phyloP scores from a whole-genome alignment of 1,284 basidiomycete genomes.

The Heterobasidion irregulare region DNA sequence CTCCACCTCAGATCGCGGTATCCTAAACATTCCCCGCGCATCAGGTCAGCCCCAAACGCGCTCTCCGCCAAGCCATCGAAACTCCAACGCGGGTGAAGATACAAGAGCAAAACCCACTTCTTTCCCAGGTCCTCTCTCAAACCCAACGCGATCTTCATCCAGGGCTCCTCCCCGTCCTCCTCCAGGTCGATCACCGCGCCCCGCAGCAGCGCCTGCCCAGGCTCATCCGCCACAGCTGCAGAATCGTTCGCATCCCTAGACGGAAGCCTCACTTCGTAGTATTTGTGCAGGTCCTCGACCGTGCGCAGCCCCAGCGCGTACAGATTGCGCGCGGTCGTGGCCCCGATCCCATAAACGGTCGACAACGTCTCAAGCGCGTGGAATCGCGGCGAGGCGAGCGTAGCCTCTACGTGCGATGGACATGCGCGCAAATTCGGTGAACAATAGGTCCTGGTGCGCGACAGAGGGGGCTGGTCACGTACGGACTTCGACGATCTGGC shows the following conservation, averaged over 20 bases:
- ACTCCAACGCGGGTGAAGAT: background rate
- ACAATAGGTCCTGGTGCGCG: background rate
- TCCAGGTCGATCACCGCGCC: background rate
- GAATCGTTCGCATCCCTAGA: background rate
- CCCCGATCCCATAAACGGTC: slow-evolving; percentile 67
- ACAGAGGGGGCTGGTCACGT: slow-evolving; percentile 15
- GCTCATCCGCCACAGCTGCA: background rate
- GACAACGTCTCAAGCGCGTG: slow-evolving; percentile 47
- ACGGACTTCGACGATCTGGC: slow-evolving; percentile 55
- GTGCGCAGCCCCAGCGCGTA: slow-evolving; percentile 54
- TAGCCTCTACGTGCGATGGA: slow-evolving; percentile 29
- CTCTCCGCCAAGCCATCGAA: background rate
- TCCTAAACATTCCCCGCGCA: slow-evolving; percentile 25
- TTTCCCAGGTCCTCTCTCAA: slow-evolving; percentile 41
- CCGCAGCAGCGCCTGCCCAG: background rate
- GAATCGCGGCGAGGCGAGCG: slow-evolving; percentile 42
- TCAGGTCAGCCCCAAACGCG: background rate
- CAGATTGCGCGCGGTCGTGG: slow-evolving; percentile 53
- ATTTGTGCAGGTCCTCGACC: slow-evolving; percentile 52
- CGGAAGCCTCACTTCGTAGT: slow-evolving; percentile 46
- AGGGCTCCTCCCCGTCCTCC: slow-evolving; percentile 12
- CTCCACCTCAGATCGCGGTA: slow-evolving; percentile 61
- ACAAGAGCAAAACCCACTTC: slow-evolving; percentile 17
- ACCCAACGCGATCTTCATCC: slow-evolving; percentile 42
- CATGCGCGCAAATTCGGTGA: background rate